Evolutionary conservation across 352 stramenopile species (phyloP).

Genomic region (Thraustotheca clavata): DNA sequence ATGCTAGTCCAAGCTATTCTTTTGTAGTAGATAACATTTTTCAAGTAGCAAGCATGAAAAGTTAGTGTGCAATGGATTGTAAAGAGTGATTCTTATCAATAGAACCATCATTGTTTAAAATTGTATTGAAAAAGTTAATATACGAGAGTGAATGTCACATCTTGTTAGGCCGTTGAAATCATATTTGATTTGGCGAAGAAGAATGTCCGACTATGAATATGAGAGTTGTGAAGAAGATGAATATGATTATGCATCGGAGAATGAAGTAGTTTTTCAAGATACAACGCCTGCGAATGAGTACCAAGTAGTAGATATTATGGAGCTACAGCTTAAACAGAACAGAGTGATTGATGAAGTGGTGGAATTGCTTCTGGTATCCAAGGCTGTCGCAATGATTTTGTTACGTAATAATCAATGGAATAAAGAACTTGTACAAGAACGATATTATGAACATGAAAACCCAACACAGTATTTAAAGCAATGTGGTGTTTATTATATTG

Average conservation of each 20-base stretch:
- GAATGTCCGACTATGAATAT: constrained; percentile 18
- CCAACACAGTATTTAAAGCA: neutral
- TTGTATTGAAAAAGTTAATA: no score
- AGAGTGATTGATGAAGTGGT: constrained; percentile 60
- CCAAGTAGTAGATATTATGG: constrained; percentile 73
- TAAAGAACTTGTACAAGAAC: constrained; percentile 10
- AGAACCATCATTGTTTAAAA: no score
- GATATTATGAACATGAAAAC: neutral
- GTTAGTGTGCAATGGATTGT: no score
- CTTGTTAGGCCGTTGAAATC: no score
- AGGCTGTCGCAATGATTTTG: constrained; percentile 35
- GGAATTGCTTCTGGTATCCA: constrained; percentile 63
- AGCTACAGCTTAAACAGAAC: constrained; percentile 61
- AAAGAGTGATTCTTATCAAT: no score
- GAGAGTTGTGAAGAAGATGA: constrained; percentile 10
- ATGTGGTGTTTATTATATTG: neutral
- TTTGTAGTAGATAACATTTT: no score
- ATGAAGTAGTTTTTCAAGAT: constrained; percentile 26
- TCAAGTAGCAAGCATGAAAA: no score
- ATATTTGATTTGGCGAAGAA: neutral
- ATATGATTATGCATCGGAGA: constrained; percentile 16
- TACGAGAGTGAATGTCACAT: no score
- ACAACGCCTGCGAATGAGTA: constrained; percentile 38
- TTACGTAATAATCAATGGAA: constrained; percentile 11
- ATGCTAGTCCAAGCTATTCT: no score